Evolutionary conservation across 352 stramenopile genomes (phyloP), one percentile per base, ranked within the genome.

Genomic region (Phytopythium ostracodes): DNA sequence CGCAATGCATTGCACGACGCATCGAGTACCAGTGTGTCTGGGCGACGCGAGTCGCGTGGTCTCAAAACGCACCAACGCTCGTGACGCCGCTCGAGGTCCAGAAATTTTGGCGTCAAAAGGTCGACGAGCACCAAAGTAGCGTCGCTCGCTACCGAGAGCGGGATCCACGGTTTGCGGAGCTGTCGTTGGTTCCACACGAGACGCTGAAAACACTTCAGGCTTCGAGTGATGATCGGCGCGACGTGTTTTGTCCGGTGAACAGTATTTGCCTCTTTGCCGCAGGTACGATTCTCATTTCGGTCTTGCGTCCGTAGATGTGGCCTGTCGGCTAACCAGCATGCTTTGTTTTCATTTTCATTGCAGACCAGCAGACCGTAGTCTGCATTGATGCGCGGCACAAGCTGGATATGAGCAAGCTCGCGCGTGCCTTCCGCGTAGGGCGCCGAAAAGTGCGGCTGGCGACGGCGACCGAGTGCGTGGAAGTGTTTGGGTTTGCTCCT

Each of bases 251-350:
- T 7, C 46, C 56, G 40, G 67, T 88, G 47, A 92, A 92, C 66
- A 88, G 77, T 35, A 87, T 92, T 25, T 92, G 83, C 64, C 72
- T 91, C 53, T 88, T 91, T 14, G 70, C 76, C 20, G 70, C 81
- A 59, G 77, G 79, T 88, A 57, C 29, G 53, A 22, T 49, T 15
- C 15, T 15, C 9, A 4, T 25, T 12, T 49, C 42, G 25, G 29
- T 33, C 3, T 33, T 49, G 5, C 11, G 42, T 4, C 10, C 10
- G 1, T 22, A 4, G 22, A 49, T 12, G 20, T 49, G n/a, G 17
- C 42, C n/a, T 22, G n/a, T 11, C 4, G 11, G 64, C 46, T 54
- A 22, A 49, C 20, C 1, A 17, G 0, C 18, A 43, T 10, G 0
- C 8, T 42, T 38, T 43, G 9, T 25, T 56, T 4, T 18, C 18